These are phyloP conservation scores for Fusarium papillatum DNA, from an alignment of 2,329 filamentous ascomycete species.

Conservation along the genomic window DNA sequence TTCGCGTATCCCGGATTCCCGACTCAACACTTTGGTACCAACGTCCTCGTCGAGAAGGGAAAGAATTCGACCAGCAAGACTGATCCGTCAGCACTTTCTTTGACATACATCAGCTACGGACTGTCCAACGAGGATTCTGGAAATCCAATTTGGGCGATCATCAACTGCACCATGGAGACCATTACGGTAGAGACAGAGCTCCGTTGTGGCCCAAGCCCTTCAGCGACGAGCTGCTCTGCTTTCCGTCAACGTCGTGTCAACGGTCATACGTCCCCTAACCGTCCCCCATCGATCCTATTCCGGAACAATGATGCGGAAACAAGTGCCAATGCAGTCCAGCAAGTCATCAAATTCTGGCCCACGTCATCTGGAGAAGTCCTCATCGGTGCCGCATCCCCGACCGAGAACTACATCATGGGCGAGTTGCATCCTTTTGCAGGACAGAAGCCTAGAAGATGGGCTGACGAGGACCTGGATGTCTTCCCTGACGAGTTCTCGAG, in stretches of 20 bases:
- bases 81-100: neutral
- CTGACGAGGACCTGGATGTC: neutral
- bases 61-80: neutral
- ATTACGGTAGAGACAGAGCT: neutral
- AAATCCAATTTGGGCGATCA: neutral
- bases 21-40: neutral
- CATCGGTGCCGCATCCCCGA: neutral
- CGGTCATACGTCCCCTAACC: neutral
- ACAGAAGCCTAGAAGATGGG: neutral
- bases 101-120: neutral
- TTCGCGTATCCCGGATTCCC: neutral
- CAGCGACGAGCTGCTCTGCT: neutral
- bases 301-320: neutral
- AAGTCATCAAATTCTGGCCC: neutral
- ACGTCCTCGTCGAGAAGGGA: neutral
- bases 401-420: conserved; percentile 4
- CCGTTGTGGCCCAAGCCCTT: neutral
- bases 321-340: neutral
- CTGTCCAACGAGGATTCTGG: neutral
- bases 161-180: neutral
- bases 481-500: neutral
- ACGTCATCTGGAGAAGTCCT: neutral
- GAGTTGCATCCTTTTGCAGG: neutral
- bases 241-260: neutral
- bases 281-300: neutral